A percentile compares a stretch with the other conserved stretches of the same genome.
Conservation (phyloP, 2,329 filamentous ascomycete species). For the Talaromyces sp. region DNA sequence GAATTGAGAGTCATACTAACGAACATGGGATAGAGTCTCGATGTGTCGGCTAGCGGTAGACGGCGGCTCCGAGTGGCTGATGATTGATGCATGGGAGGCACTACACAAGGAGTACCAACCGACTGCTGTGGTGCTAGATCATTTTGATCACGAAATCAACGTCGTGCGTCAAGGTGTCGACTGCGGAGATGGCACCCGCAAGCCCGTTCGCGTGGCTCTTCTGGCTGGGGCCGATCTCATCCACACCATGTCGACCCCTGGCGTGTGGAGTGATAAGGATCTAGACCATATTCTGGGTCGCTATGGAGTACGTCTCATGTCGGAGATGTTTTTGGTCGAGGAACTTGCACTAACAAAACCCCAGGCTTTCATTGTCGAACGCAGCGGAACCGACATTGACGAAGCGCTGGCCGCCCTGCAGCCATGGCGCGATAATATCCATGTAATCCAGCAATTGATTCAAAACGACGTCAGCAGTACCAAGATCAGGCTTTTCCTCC, state of each 20-base stretch:
- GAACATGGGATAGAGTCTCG: constrained; percentile 49
- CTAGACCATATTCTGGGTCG: constrained; percentile 79
- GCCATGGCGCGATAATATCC: constrained; percentile 77
- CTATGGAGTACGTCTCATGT: constrained; percentile 53
- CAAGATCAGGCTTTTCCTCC: constrained; percentile 74
- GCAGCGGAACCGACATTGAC: constrained; percentile 80
- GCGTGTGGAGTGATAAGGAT: constrained; percentile 79
- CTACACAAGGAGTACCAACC: constrained; percentile 77
- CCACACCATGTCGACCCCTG: constrained; percentile 63
- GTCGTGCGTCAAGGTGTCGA: constrained; percentile 67
- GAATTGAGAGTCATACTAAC: background rate
- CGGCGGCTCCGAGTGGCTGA: constrained; percentile 69
- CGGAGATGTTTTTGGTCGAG: background rate
- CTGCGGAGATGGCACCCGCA: constrained; percentile 58
- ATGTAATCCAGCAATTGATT: constrained; percentile 82
- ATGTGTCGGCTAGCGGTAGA: constrained; percentile 80
- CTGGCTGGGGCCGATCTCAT: constrained; percentile 74
- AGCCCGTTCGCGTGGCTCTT: constrained; percentile 68
- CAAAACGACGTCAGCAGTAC: constrained; percentile 78
- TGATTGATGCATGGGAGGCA: constrained; percentile 89
- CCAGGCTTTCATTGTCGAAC: constrained; percentile 73
- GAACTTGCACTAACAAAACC: background rate
- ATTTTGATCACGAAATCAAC: constrained; percentile 89
- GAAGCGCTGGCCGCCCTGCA: constrained; percentile 77
- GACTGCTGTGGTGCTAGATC: constrained; percentile 82